Evolutionary conservation across 805 yeast species (phyloP).

Genomic region (Starmerella lactis-condensi): DNA sequence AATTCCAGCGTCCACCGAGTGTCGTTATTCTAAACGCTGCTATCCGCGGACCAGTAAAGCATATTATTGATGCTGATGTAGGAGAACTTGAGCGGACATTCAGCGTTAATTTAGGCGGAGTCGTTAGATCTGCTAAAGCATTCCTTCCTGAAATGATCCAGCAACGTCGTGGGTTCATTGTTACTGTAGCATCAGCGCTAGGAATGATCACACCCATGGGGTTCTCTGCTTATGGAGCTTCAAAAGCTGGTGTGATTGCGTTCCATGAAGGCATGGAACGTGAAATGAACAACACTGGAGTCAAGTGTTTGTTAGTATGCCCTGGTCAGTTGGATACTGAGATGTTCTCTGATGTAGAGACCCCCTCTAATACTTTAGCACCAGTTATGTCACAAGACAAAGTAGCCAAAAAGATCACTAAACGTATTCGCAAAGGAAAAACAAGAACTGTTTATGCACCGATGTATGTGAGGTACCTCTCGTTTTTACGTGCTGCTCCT

Average conservation of each 20-base stretch:
- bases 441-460: conserved; percentile 57
- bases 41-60: conserved; percentile 21
- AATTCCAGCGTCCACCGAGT: conserved; percentile 38
- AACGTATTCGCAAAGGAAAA: conserved; percentile 40
- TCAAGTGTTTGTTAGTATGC: conserved; percentile 58
- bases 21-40: conserved; percentile 79
- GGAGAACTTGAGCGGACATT: conserved; percentile 46
- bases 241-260: conserved; percentile 72
- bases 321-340: conserved; percentile 73
- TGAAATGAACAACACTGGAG: conserved; percentile 31
- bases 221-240: conserved; percentile 66
- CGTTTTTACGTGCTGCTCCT: conserved; percentile 52
- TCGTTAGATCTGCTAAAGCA: conserved; percentile 47
- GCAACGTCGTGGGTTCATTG: conserved; percentile 48
- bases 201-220: conserved; percentile 76
- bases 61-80: conserved; percentile 29
- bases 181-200: conserved; percentile 66
- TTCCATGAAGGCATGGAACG: conserved; percentile 64
- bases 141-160: conserved; percentile 58
- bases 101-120: conserved; percentile 50
- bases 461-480: conserved; percentile 55
- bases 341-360: conserved; percentile 53
- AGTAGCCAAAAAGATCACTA: conserved; percentile 42
- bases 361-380: conserved; percentile 62
- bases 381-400: conserved; percentile 57